Evolutionary conservation across 305 asterid species (phyloP).

Genomic region (Plantago lanceolata): DNA sequence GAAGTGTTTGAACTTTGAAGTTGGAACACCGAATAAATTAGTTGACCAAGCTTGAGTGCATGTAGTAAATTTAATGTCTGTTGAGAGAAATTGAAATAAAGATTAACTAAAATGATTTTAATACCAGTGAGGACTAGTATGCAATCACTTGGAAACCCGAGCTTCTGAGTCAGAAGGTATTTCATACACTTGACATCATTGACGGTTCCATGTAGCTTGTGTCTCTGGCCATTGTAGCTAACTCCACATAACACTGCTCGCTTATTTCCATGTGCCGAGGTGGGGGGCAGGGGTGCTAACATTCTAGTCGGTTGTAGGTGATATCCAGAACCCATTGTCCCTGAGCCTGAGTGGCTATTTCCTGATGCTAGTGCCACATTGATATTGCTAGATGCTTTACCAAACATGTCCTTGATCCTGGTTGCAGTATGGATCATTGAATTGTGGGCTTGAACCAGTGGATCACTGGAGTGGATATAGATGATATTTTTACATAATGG

Average conservation of each 20-base stretch:
- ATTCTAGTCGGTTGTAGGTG: constrained; percentile 21
- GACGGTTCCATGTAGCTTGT: constrained; percentile 48
- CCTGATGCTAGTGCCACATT: constrained; percentile 19
- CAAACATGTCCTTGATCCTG: constrained; percentile 27
- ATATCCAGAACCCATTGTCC: constrained; percentile 19
- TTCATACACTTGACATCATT: constrained; percentile 51
- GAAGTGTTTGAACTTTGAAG: background rate
- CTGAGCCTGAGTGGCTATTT: too few species aligned
- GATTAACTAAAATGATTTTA: background rate
- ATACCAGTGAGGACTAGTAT: constrained; percentile 53
- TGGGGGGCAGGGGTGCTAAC: constrained; percentile 23
- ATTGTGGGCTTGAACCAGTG: constrained; percentile 23
- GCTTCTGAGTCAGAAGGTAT: constrained; percentile 34
- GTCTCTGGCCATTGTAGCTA: constrained; percentile 47
- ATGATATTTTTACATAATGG: constrained; percentile 32
- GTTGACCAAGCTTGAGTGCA: background rate
- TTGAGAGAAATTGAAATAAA: background rate
- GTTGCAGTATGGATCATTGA: constrained; percentile 25
- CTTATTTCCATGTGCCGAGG: constrained; percentile 35
- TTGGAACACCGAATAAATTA: background rate
- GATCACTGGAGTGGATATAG: constrained; percentile 24
- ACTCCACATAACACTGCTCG: constrained; percentile 58
- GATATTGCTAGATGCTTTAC: constrained; percentile 26
- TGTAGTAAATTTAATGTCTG: background rate
- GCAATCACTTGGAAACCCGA: constrained; percentile 46